Conservation (phyloP, 441 rosid genomes). For the Capsella rubella region DNA sequence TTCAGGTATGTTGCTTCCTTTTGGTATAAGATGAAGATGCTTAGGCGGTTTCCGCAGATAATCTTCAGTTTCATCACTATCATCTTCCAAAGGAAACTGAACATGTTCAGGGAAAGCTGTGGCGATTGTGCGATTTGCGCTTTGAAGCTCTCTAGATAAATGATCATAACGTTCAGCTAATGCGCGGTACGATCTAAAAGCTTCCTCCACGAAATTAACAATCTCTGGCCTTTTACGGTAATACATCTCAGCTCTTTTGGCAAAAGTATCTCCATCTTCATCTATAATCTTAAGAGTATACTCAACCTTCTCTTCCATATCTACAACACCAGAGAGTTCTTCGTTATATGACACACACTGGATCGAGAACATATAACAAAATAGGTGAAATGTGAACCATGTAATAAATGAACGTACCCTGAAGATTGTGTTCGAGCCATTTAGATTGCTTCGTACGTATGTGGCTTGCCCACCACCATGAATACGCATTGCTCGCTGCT, state of each 20-base stretch:
- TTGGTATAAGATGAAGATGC: slow-evolving; percentile 38
- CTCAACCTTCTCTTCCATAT: slow-evolving; percentile 80
- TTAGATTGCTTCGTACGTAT: slow-evolving; percentile 95
- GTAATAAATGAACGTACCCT: slow-evolving; percentile 50
- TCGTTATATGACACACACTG: background rate
- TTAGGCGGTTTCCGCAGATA: slow-evolving; percentile 18
- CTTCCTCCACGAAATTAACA: slow-evolving; percentile 69
- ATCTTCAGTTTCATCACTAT: slow-evolving; percentile 48
- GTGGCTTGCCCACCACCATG: slow-evolving; percentile 99
- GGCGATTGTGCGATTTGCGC: slow-evolving; percentile 90
- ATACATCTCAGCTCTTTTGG: slow-evolving; percentile 83
- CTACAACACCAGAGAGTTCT: slow-evolving; percentile 47
- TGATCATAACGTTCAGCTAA: slow-evolving; percentile 87
- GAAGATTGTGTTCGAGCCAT: slow-evolving; percentile 96
- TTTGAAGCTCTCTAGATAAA: slow-evolving; percentile 83
- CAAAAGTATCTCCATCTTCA: slow-evolving; percentile 80
- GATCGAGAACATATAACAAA: background rate
- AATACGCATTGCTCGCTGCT: slow-evolving; percentile 94
- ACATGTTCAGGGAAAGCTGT: slow-evolving; percentile 85
- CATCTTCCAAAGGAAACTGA: slow-evolving; percentile 62
- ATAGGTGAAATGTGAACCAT: slow-evolving; percentile 16
- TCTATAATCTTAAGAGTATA: slow-evolving; percentile 74
- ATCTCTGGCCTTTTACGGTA: slow-evolving; percentile 84
- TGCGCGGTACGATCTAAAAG: slow-evolving; percentile 73
- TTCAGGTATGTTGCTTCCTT: slow-evolving; percentile 39